Evolutionary conservation across 2,329 filamentous ascomycete genomes (phyloP), one percentile per base, ranked within the genome.

Genomic region (Neospermospora avenae): DNA sequence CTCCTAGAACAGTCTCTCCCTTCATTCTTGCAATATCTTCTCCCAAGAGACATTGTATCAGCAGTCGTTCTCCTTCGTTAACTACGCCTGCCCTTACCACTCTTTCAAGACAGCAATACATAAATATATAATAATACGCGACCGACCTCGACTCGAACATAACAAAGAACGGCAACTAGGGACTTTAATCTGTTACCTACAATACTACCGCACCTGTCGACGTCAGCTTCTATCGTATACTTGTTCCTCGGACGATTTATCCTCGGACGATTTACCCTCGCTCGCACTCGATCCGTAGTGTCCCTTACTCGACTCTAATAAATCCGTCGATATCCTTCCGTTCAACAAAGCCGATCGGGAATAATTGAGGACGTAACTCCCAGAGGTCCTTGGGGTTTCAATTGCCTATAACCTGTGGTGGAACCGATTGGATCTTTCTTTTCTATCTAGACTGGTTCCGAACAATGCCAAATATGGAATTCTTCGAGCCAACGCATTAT

Each of bases 391-490:
- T 55, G 54, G 52, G 20, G 44, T 57, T 44, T 60, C 45, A 53
- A 58, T 61, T 41, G 22, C n/a, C 11, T 57, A 59, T 54, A 51
- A 49, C 59, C 11, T 5, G 6, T 25, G 62, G 49, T 59, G 41
- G 41, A 53, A 56, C 49, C 34, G 48, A 59, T 37, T 44, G 51
- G 20, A 18, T 51, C 31, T 42, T 44, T 18, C 57, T 55, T 18
- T 62, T 31, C 2, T 6, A 31, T 31, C 5, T n/a, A n/a, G n/a
- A n/a, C 48, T 51, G 60, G 59, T 34, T 53, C 45, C 59, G 58
- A 61, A 31, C 52, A 20, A 66, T 63, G 45, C 59, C 58, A 54
- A 67, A 62, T 52, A 71, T 71, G 67, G 67, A 65, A 34, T 71
- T 69, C 62, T 65, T 68, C 41, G 65, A 71, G 54, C 65, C 64